Evolutionary conservation across 768 basidiomycete genomes (phyloP), one percentile per base, ranked within the genome.

Genomic region (Pulveroboletus frians): DNA sequence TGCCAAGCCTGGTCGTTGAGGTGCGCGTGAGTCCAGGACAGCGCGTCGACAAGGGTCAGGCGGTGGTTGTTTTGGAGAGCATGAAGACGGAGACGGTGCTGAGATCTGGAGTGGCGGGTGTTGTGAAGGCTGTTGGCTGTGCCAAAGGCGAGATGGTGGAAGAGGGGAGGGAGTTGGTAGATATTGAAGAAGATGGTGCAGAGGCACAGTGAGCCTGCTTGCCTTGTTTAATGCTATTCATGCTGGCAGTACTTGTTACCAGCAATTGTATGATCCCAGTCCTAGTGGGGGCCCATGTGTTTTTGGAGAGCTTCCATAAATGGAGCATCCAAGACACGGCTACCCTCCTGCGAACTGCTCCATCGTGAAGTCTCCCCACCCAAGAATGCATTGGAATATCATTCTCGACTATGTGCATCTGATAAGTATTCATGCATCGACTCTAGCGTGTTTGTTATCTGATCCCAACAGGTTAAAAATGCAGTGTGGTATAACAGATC

Each of bases 71-170:
- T 5, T 69, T 95, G 61, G 93, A 95, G 71, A 95, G 92, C 62
- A 97, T 96, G 93, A 97, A 97, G 80, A 96, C 92, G 55, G 92
- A 95, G 71, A 94, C 88, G 34, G 87, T 91, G 36, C 66, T 96
- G 54, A 75, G 91, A 46, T 82, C 90, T 13, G 77, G 82, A 51
- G 72, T 71, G 8, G 71, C 77, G 32, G 93, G 92, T 4, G 71
- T 83, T 5, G 84, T 95, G 8, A 81, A 74, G 57, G 72, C 77
- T 39, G 79, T 95, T 13, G 80, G 79, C 13, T 93, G 89, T 61
- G 77, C 72, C 66, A 85, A 87, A 59, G 93, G 93, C 3, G 88
- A 93, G 67, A 91, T 93, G 83, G 92, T 95, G 0, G 86, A 89
- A 55, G 92, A 95, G 62, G 90, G 91, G 5, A 73, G 74, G 63